Evolutionary conservation across 78 protist species (phyloP).

Genomic region (Anaeramoeba ignava): DNA sequence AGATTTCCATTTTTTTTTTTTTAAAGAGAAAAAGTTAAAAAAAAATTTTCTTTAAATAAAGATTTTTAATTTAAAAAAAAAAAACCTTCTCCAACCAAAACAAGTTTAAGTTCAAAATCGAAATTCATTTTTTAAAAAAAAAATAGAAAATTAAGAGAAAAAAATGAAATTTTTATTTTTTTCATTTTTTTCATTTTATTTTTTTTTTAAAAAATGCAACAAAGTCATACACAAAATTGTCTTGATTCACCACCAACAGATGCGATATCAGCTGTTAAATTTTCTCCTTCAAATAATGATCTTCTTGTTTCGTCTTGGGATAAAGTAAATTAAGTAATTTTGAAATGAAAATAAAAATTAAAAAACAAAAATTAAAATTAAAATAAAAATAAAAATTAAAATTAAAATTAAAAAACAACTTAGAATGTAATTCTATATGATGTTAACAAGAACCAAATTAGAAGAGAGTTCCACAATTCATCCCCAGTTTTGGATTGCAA

Average conservation of each 20-base stretch:
- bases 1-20: too few species aligned
- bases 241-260: conserved; percentile 21
- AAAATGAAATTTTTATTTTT: too few species aligned
- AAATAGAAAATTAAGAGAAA: too few species aligned
- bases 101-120: too few species aligned
- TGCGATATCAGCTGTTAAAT: conserved; percentile 10
- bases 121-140: too few species aligned
- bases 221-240: too few species aligned
- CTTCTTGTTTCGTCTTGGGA: conserved; percentile 39
- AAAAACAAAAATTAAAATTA: background rate
- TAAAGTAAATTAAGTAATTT: background rate
- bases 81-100: too few species aligned
- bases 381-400: background rate
- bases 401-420: background rate
- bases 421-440: conserved; percentile 19
- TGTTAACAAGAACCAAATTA: background rate
- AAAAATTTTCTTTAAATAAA: too few species aligned
- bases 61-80: too few species aligned
- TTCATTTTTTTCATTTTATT: too few species aligned
- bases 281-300: conserved; percentile 11
- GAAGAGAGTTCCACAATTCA: conserved; percentile 7
- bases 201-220: too few species aligned
- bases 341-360: background rate
- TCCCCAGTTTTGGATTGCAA: conserved; percentile 30
- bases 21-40: too few species aligned